Conservation (phyloP, 257 asterid genomes). For the Ballota nigra region DNA sequence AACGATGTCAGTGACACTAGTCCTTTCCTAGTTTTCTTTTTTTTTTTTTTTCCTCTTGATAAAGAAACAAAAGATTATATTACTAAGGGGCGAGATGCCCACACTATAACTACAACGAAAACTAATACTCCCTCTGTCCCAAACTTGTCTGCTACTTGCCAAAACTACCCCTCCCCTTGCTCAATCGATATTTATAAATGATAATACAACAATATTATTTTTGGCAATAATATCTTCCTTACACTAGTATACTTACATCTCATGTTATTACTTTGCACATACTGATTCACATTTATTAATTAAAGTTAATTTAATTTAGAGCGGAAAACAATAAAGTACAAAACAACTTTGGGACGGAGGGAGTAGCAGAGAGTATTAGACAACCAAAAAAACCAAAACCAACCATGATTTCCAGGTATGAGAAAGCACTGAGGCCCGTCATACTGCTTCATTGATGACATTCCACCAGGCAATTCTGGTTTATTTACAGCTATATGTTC, state of each 20-base stretch:
- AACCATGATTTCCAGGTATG: slow-evolving; percentile 99
- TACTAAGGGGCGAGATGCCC: not conserved
- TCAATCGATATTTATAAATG: too few relatives aligned
- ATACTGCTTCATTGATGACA: slow-evolving; percentile 61
- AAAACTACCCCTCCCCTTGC: too few relatives aligned
- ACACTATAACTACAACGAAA: not conserved
- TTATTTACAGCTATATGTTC: slow-evolving; percentile 88
- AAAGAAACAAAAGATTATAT: not conserved
- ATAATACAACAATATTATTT: too few relatives aligned
- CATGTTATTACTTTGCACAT: too few relatives aligned
- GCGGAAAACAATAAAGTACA: too few relatives aligned
- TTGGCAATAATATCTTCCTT: too few relatives aligned
- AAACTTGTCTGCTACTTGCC: too few relatives aligned
- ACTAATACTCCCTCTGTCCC: too few relatives aligned
- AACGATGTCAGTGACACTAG: not conserved
- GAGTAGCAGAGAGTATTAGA: not conserved
- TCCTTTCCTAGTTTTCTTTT: not conserved
- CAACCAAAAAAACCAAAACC: slow-evolving; percentile 26
- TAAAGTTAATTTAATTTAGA: too few relatives aligned
- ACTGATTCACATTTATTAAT: too few relatives aligned
- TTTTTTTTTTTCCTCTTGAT: not conserved
- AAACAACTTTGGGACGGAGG: too few relatives aligned
- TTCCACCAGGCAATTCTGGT: slow-evolving; percentile 84
- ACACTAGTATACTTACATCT: too few relatives aligned
- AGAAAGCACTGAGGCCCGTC: slow-evolving; percentile 93